Base-by-base conservation (phyloP, 768 basidiomycete species). In the Termitomyces sp. region DNA sequence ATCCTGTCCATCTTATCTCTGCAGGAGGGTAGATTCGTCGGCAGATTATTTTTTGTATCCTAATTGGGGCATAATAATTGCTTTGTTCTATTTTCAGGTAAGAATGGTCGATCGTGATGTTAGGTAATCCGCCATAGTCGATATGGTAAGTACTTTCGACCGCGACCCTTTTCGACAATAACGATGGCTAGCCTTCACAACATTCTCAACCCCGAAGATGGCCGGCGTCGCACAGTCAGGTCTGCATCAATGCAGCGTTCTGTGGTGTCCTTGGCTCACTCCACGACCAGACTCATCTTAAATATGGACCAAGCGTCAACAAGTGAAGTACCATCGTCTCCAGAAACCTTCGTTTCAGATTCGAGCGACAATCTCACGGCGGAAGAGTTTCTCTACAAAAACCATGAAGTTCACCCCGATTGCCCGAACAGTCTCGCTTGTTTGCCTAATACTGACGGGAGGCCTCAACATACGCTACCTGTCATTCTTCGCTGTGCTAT, bases 401-500 rank as follows among this genome's bases (percentile, higher is more conserved):
- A 64, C 56, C 87, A 89, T 69, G 77, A 77, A 62, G 70, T 80
- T n/a, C 91, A 93, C 67, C 83, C 83, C 22, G 81, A 89, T 66
- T 93, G 91, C 64, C 91, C 91, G 34, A 85, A 91, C 69, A 85
- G 85, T 52, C 78, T 93, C 22, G 81, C 80, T 39, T 92, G 91
- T 72, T 79, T 92, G 46, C 89, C 88, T 39, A 87, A 93, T 69
- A 90, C 90, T 36, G 81, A 85, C 60, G 88, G 84, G 46, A 77
- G 89, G 62, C 91, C 91, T 55, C 89, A 91, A 63, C 90, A 93
- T 65, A 92, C 91, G 12, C 82, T 93, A 46, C 91, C 91, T 24
- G 86, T 92, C 58, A 93, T 93, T 69, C 78, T 93, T 52, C 86
- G 91, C 33, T 93, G 91, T 66, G 88, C 91, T 30, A 93, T 93